A percentile compares a stretch with the other conserved stretches of the same genome.
Evolutionary conservation across 345 rosid species (phyloP).

Genomic region (Boechera stricta): DNA sequence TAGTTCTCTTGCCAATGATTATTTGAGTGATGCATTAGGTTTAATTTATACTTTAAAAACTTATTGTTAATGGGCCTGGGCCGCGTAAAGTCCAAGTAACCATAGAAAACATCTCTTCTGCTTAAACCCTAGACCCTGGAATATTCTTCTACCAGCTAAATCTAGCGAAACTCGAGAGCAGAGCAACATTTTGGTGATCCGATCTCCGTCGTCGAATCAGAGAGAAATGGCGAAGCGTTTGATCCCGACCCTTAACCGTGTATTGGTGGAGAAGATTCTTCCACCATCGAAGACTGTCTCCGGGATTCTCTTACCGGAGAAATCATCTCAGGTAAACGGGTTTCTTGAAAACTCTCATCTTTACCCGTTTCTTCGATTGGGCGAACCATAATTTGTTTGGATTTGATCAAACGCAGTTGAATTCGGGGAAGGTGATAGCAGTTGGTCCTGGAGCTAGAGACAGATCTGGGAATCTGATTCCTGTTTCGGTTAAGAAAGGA

Average conservation of each 20-base stretch:
- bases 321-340: conserved; percentile 56
- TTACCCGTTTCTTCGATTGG: background rate
- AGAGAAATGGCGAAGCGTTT: conserved; percentile 76
- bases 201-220: conserved; percentile 9
- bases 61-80: conserved; percentile 17
- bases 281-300: conserved; percentile 73
- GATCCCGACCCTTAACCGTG: conserved; percentile 73
- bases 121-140: conserved; percentile 37
- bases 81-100: conserved; percentile 5
- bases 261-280: conserved; percentile 70
- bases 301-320: conserved; percentile 77
- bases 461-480: conserved; percentile 66
- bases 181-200: background rate
- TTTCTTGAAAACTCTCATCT: background rate
- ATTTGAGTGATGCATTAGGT: too few species aligned
- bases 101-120: background rate
- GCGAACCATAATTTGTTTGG: background rate
- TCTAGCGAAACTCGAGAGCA: conserved; percentile 3
- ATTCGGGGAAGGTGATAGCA: conserved; percentile 75
- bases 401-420: conserved; percentile 53
- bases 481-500: conserved; percentile 76
- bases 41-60: too few species aligned
- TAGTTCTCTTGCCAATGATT: too few species aligned
- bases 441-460: conserved; percentile 76
- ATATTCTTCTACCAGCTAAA: background rate